phyloP scores from a whole-genome alignment of 768 basidiomycete species.

The Asterophora parasitica region DNA sequence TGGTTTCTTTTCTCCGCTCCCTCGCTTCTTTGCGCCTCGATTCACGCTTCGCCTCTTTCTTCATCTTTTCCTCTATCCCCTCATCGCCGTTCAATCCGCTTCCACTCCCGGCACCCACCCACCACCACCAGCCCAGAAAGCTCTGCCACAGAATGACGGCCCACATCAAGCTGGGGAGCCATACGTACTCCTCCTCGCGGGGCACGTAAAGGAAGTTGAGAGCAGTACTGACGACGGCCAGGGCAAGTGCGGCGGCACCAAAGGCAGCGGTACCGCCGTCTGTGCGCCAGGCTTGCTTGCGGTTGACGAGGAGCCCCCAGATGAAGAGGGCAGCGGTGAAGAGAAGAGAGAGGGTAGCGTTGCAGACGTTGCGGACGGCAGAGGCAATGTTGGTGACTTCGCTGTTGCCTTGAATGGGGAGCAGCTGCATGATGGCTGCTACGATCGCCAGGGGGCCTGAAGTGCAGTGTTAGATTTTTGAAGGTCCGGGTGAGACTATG shows the following conservation, averaged over 20 bases:
- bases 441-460: slow-evolving; percentile 80
- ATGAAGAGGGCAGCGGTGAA: slow-evolving; percentile 87
- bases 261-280: slow-evolving; percentile 97
- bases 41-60: slow-evolving; percentile 50
- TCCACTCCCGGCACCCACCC: slow-evolving; percentile 91
- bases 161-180: slow-evolving; percentile 89
- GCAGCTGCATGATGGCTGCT: slow-evolving; percentile 78
- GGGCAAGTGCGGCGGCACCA: slow-evolving; percentile 73
- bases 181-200: slow-evolving; percentile 77
- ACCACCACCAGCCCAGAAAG: slow-evolving; percentile 99
- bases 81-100: slow-evolving; percentile 39
- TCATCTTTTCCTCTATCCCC: slow-evolving; percentile 64
- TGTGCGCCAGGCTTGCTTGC: slow-evolving; percentile 89
- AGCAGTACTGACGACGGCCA: slow-evolving; percentile 80
- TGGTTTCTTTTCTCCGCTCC: slow-evolving; percentile 46
- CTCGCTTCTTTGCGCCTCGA: slow-evolving; percentile 39
- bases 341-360: slow-evolving; percentile 91
- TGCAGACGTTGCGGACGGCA: slow-evolving; percentile 89
- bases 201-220: slow-evolving; percentile 89
- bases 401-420: slow-evolving; percentile 52
- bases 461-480: slow-evolving; percentile 1
- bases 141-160: slow-evolving; percentile 95
- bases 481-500: background rate
- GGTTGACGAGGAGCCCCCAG: slow-evolving; percentile 91
- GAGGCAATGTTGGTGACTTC: slow-evolving; percentile 52